Evolutionary conservation across 2,329 filamentous ascomycete genomes (phyloP).

Genomic region (Trichoderma simmonsii): DNA sequence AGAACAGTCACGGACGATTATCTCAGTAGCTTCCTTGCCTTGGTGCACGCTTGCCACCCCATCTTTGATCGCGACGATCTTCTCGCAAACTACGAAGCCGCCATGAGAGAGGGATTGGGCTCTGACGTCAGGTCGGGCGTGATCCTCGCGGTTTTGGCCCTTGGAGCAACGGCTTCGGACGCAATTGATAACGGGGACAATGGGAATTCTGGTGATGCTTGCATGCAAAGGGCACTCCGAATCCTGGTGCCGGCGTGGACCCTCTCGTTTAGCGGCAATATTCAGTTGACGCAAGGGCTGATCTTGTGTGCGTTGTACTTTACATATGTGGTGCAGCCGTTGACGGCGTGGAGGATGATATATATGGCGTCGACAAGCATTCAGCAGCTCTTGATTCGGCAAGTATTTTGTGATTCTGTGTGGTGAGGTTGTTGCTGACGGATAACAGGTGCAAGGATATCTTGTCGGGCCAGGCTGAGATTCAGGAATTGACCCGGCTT

Average conservation of each 20-base stretch:
- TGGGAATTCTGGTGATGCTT: constrained; percentile 13
- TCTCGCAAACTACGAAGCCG: constrained; percentile 12
- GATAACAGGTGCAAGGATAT: constrained; percentile 13
- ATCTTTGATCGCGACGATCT: constrained; percentile 19
- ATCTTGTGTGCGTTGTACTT: constrained; percentile 23
- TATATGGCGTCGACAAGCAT: constrained; percentile 25
- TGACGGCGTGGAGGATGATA: constrained; percentile 24
- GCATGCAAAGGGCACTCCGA: constrained; percentile 17
- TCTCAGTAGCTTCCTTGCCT: constrained; percentile 12
- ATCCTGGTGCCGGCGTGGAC: constrained; percentile 22
- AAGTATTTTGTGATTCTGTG: background rate
- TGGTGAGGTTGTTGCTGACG: background rate
- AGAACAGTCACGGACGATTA: constrained; percentile 15
- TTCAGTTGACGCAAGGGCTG: constrained; percentile 19
- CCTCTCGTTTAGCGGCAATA: constrained; percentile 17
- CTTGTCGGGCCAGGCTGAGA: constrained; percentile 15
- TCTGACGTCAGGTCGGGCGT: constrained; percentile 18
- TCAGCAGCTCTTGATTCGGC: constrained; percentile 22
- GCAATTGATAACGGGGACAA: background rate
- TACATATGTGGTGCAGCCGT: constrained; percentile 20
- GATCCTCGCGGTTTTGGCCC: constrained; percentile 19
- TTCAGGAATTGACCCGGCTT: constrained; percentile 24
- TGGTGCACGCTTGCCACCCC: constrained; percentile 21
- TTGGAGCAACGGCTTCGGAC: constrained; percentile 20
- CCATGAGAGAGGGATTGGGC: constrained; percentile 13